These are phyloP conservation scores for Euphrasia confusa DNA, from an alignment of 257 asterid genomes.

Conservation along the genomic window DNA sequence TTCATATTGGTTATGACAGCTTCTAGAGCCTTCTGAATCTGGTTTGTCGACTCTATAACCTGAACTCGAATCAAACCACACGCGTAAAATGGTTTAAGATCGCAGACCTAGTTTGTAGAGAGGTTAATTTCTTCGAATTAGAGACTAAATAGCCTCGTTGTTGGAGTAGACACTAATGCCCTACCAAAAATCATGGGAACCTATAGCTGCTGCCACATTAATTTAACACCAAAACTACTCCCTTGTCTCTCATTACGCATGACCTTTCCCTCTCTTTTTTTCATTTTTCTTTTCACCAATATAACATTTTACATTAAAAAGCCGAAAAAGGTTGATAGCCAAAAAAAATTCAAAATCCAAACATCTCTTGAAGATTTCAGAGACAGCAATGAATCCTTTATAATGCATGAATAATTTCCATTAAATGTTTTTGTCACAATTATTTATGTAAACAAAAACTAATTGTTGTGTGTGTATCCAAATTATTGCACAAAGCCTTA, in stretches of 20 bases:
- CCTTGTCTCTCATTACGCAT: slow-evolving; percentile 18
- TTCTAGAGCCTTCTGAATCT: too few relatives aligned
- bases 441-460: neutral
- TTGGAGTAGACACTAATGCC: neutral
- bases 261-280: neutral
- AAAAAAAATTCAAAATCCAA: slow-evolving; percentile 10
- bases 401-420: neutral
- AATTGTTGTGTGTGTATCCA: slow-evolving; percentile 9
- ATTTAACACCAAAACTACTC: slow-evolving; percentile 22
- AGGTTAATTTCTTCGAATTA: too few relatives aligned
- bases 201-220: neutral
- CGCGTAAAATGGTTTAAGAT: too few relatives aligned
- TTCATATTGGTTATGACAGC: too few relatives aligned
- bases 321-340: slow-evolving; percentile 26
- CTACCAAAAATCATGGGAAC: neutral
- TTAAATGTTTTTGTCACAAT: neutral
- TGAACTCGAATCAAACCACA: too few relatives aligned
- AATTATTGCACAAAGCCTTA: slow-evolving; percentile 28
- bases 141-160: too few relatives aligned
- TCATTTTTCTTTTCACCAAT: slow-evolving; percentile 5
- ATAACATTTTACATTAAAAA: slow-evolving; percentile 6
- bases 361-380: neutral
- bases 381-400: neutral
- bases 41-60: too few relatives aligned
- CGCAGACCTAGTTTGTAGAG: too few relatives aligned